Evolutionary conservation across 176 grass and related monocot species (phyloP), one percentile per base, ranked within the genome.

Genomic region (Neostapfia colusana): DNA sequence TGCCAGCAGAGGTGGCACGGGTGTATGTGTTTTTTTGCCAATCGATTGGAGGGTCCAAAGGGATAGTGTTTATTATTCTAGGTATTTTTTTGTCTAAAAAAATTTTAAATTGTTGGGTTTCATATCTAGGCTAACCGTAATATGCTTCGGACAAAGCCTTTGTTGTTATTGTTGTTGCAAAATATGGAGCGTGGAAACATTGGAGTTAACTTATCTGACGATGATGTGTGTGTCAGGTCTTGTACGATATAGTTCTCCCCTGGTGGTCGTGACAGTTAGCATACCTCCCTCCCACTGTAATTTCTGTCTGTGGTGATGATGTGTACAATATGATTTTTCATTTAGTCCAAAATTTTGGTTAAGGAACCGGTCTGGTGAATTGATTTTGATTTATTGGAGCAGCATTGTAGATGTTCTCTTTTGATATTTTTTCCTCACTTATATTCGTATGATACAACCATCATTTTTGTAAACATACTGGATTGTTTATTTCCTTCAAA

Each of bases 71-170:
- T 79, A 82, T 67, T 85, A 70, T 90, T 69, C 67, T 77, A 90
- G 78, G 85, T 85, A 93, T 93, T 93, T 90, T 85, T 17, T 26
- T 83, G 77, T 78, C 65, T 67, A 88, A 71, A n/a, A n/a, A n/a
- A n/a, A n/a, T 31, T 31, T 31, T 31, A 2, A 31, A 31, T 31
- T 31, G 31, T 31, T 31, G 31, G 31, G 31, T 31, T 31, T 31
- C 31, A 31, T 31, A 31, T 31, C 31, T 31, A 3, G 31, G 2
- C 31, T 31, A 31, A 3, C n/a, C n/a, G n/a, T n/a, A 31, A 31
- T 3, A 31, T 31, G 31, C 3, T 31, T 31, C 2, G 31, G 31
- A 31, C 31, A 31, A 31, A 31, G 31, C n/a, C n/a, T n/a, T n/a
- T n/a, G n/a, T n/a, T n/a, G 31, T 31, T n/a, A n/a, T 31, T 31